phyloP scores from a whole-genome alignment of 177 flowering plant genomes.

The Telopea speciosissima region DNA sequence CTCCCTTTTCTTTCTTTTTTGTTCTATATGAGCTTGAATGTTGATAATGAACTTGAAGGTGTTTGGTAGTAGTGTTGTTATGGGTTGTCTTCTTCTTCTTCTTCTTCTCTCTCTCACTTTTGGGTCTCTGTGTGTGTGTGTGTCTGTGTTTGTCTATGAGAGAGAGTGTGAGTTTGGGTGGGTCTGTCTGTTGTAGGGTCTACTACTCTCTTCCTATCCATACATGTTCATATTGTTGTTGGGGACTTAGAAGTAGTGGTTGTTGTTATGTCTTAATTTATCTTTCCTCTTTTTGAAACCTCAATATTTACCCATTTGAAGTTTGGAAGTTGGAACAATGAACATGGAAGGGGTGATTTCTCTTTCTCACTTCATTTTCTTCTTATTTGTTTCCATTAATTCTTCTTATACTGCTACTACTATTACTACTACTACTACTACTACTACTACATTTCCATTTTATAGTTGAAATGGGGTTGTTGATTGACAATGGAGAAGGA shows the following conservation, averaged over 20 bases:
- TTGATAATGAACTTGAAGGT: constrained; percentile 25
- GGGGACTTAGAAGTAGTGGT: constrained; percentile 20
- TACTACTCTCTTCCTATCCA: constrained; percentile 16
- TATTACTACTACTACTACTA: too few relatives aligned
- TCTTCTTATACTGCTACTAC: too few relatives aligned
- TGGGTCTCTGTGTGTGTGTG: constrained; percentile 2
- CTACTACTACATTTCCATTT: too few relatives aligned
- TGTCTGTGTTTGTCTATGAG: background rate
- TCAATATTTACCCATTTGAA: constrained; percentile 5
- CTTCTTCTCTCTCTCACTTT: constrained; percentile 11
- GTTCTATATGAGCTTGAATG: constrained; percentile 23
- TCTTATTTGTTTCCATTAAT: too few relatives aligned
- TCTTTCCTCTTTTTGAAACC: constrained; percentile 24
- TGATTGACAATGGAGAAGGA: too few relatives aligned
- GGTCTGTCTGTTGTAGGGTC: constrained; percentile 31
- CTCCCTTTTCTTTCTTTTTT: constrained; percentile 11
- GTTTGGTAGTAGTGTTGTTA: constrained; percentile 23
- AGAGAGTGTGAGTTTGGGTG: background rate
- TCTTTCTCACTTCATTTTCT: too few relatives aligned
- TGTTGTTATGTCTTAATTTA: constrained; percentile 23
- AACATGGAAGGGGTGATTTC: constrained; percentile 7
- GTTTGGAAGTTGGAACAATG: constrained; percentile 13
- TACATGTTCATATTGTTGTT: constrained; percentile 10
- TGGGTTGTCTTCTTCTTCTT: constrained; percentile 37
- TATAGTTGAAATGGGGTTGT: too few relatives aligned